Evolutionary conservation across 2,329 filamentous ascomycete species (phyloP), one percentile per base, ranked within the genome.

Genomic region (Penicillium paneum): DNA sequence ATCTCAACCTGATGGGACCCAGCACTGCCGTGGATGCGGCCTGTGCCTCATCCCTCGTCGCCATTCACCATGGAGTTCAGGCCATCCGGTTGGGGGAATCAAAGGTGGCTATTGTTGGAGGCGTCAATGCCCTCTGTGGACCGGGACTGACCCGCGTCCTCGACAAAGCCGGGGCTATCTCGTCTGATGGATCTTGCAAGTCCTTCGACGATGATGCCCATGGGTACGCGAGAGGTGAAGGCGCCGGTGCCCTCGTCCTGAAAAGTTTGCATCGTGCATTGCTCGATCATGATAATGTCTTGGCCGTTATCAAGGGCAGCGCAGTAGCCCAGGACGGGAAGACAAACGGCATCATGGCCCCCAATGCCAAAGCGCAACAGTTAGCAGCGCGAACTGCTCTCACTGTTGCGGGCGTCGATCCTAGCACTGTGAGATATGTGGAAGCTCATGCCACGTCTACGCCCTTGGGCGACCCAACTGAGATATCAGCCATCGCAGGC

Each of bases 291-390:
- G 70, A 74, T 41, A 63, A 64, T 13, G 67, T 74, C 42, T 55
- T 64, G 1, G 71, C 63, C 8, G 64, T 71, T 15, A 59, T 74
- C 8, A 64, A 67, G 12, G 68, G 64, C 6, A 64, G 61, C 8
- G 65, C 62, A 1, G 69, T 72, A 0, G 68, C 67, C 15, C 71
- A 73, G 15, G 67, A 70, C 12, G 70, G 69, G 0, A 65, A 66
- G n/a, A 68, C 67, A 0, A 66, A 66, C 19, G 69, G 70, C 4
- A 71, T 72, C 47, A 73, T 71, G 69, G 68, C 69, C 3, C 71
- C 71, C 2, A 72, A 67, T 31, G 63, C 55, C 2, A 52, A 59
- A 10, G 64, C 70, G 0, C 71, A 73, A 49, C 57, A 68, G 31
- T 44, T 62, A 0, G 67, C 71, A 5, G 67, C 68, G 1, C 28